Conservation (phyloP, 2,329 filamentous ascomycete genomes). For the Chrysoporthe puriensis region DNA sequence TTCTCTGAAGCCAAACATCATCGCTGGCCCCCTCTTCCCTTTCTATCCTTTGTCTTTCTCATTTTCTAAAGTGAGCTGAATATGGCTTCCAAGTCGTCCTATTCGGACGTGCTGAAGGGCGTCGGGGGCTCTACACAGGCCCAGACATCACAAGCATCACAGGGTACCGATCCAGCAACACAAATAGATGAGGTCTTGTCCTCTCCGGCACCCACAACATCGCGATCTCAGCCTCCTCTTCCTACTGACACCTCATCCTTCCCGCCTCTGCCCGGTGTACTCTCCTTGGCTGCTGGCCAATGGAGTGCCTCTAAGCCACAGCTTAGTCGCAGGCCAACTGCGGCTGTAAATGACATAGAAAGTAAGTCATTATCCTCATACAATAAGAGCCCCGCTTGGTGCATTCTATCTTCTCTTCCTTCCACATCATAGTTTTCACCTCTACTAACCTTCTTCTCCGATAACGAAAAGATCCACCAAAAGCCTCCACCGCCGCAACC, state of each 20-base stretch:
- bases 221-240: not conserved
- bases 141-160: not conserved
- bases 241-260: not conserved
- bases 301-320: not conserved
- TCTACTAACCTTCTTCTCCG: not conserved
- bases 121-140: not conserved
- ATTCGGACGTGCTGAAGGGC: not conserved
- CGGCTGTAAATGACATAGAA: not conserved
- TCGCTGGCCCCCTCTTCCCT: not conserved
- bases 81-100: not conserved
- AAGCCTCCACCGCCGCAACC: not conserved
- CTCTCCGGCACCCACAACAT: not conserved
- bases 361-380: not conserved
- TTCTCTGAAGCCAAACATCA: not conserved
- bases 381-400: not conserved
- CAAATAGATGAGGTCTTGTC: not conserved
- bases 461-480: not conserved
- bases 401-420: not conserved
- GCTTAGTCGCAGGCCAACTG: not conserved
- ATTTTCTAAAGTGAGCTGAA: too few relatives aligned
- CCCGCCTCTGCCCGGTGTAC: not conserved
- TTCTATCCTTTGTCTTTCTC: not conserved
- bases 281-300: not conserved
- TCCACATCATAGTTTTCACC: too few relatives aligned
- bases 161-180: not conserved